Evolutionary conservation across 257 asterid species (phyloP).

Genomic region (Forsythia viridissima): DNA sequence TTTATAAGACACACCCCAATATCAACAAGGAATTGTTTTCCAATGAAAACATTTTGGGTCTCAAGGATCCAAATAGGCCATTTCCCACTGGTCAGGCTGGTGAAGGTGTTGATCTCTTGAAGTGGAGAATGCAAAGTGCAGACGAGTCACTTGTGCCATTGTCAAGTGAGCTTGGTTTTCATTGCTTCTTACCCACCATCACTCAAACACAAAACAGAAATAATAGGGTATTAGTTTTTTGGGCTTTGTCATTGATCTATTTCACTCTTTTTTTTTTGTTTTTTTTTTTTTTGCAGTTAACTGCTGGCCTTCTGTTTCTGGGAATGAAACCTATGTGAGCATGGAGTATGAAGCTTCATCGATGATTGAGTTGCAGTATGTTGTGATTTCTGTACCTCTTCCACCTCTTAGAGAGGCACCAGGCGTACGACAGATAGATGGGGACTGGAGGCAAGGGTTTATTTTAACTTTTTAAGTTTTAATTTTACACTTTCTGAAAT

Average conservation of each 20-base stretch:
- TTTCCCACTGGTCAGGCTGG: slow-evolving; percentile 60
- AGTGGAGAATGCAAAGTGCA: slow-evolving; percentile 69
- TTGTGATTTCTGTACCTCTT: slow-evolving; percentile 67
- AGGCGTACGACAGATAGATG: slow-evolving; percentile 59
- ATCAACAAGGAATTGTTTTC: slow-evolving; percentile 63
- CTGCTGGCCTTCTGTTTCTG: slow-evolving; percentile 82
- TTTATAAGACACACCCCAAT: slow-evolving; percentile 65
- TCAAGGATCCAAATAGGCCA: slow-evolving; percentile 57
- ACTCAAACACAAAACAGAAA: background rate
- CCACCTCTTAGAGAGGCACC: slow-evolving; percentile 74
- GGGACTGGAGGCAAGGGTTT: slow-evolving; percentile 62
- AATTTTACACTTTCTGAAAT: background rate
- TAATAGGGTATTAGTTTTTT: background rate
- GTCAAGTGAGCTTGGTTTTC: slow-evolving; percentile 47
- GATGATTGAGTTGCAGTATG: slow-evolving; percentile 62
- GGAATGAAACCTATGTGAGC: slow-evolving; percentile 64
- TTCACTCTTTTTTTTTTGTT: background rate
- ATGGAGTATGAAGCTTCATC: slow-evolving; percentile 66
- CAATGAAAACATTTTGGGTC: slow-evolving; percentile 60
- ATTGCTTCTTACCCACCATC: background rate
- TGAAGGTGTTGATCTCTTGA: slow-evolving; percentile 63
- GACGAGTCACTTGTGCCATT: slow-evolving; percentile 71
- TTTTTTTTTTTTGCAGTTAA: slow-evolving; percentile 44
- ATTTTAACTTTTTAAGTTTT: background rate
- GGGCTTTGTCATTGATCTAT: slow-evolving; percentile 1